A percentile compares a stretch with the other conserved stretches of the same genome.
Evolutionary conservation across 306 rosid genomes (phyloP).

Genomic region (Vigna angularis): DNA sequence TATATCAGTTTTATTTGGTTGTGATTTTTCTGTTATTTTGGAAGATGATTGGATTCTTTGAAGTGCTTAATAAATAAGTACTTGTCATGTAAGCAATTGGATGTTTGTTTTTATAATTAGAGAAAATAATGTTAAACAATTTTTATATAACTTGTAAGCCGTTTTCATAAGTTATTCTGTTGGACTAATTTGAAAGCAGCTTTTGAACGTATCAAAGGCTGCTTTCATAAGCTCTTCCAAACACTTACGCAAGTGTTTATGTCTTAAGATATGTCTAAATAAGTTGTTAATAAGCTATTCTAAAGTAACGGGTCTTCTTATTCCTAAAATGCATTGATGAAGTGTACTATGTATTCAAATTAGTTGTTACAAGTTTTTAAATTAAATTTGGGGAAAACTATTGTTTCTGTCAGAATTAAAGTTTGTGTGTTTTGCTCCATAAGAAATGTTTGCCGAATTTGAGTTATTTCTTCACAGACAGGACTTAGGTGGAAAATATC

Average conservation of each 20-base stretch:
- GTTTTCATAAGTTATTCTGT: not conserved
- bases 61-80: not conserved
- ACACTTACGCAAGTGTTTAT: not conserved
- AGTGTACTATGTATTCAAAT: not conserved
- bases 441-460: slow-evolving; percentile 10
- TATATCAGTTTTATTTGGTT: slow-evolving; percentile 30
- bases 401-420: slow-evolving; percentile 24
- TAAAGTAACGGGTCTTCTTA: not conserved
- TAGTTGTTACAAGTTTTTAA: not conserved
- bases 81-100: not conserved
- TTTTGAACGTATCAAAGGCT: not conserved
- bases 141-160: not conserved
- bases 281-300: not conserved
- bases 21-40: slow-evolving; percentile 5
- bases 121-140: slow-evolving; percentile 4
- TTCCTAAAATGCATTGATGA: no score
- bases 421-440: slow-evolving; percentile 19
- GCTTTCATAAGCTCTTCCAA: not conserved
- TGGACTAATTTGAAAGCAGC: not conserved
- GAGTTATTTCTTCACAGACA: slow-evolving; percentile 15
- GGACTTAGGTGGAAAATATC: not conserved
- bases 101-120: not conserved
- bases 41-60: not conserved
- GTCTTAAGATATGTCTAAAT: not conserved
- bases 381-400: not conserved